phyloP scores from a whole-genome alignment of 1,284 basidiomycete species.

The Cystodermella granulosa region DNA sequence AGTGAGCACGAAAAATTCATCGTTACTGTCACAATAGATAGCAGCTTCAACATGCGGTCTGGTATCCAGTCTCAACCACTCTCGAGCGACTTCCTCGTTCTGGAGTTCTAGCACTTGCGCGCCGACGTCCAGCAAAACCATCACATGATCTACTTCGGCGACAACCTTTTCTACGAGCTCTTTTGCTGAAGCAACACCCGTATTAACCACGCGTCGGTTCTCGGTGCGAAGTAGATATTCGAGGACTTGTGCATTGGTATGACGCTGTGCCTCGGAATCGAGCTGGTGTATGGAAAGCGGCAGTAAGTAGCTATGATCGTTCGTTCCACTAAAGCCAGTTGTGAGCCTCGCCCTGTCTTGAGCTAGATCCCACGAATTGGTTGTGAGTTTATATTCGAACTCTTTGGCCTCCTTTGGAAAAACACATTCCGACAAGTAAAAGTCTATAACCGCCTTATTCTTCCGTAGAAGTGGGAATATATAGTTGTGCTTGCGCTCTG shows the following conservation, averaged over 20 bases:
- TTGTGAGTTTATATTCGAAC: constrained; percentile 45
- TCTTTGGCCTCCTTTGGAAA: constrained; percentile 50
- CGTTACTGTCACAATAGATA: constrained; percentile 46
- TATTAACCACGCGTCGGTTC: constrained; percentile 41
- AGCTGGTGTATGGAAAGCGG: constrained; percentile 45
- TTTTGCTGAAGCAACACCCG: constrained; percentile 21
- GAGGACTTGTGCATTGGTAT: constrained; percentile 52
- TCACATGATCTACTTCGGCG: constrained; percentile 34
- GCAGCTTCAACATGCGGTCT: constrained; percentile 40
- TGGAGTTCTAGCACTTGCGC: constrained; percentile 54
- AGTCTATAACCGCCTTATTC: constrained; percentile 45
- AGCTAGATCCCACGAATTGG: constrained; percentile 54
- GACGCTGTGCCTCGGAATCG: constrained; percentile 40
- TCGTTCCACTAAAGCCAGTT: constrained; percentile 58
- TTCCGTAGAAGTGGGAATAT: constrained; percentile 35
- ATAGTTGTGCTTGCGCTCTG: constrained; percentile 33
- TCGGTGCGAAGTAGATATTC: constrained; percentile 42
- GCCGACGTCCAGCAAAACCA: constrained; percentile 52
- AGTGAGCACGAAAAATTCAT: constrained; percentile 43
- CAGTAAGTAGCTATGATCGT: constrained; percentile 48
- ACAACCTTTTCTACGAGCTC: constrained; percentile 37
- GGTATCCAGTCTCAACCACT: constrained; percentile 38
- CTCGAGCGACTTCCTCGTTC: constrained; percentile 39
- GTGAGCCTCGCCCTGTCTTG: constrained; percentile 33
- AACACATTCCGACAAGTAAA: constrained; percentile 46